Conservation (phyloP, 2,329 filamentous ascomycete genomes). For the Zopfia rhizophila region DNA sequence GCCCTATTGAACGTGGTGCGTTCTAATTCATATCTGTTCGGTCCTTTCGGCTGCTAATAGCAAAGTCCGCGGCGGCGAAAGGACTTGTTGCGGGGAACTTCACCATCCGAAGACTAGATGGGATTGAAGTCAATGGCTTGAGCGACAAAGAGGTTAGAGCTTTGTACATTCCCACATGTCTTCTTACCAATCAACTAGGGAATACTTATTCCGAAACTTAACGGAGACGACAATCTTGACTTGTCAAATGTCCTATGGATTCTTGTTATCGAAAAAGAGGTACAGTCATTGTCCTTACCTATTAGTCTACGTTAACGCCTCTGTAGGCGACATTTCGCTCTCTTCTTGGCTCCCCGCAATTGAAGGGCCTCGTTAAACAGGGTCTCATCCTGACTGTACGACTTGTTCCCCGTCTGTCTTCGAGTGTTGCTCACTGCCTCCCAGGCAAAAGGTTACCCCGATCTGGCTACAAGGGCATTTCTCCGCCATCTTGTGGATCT, state of each 20-base stretch:
- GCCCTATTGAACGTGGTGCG: conserved; percentile 76
- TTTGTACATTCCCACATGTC: background rate
- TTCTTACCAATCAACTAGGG: conserved; percentile 58
- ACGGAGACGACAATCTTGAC: conserved; percentile 62
- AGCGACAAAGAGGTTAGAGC: conserved; percentile 53
- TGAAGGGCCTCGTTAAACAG: conserved; percentile 60
- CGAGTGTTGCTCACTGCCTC: conserved; percentile 16
- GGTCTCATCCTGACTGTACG: conserved; percentile 76
- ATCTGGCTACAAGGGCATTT: conserved; percentile 75
- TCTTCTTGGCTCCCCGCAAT: conserved; percentile 67
- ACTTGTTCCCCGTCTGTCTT: background rate
- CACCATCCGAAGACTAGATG: conserved; percentile 58
- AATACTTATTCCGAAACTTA: conserved; percentile 67
- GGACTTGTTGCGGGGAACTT: conserved; percentile 73
- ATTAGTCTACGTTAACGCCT: conserved; percentile 33
- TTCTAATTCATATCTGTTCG: conserved; percentile 46
- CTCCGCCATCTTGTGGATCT: conserved; percentile 59
- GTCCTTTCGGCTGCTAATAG: conserved; percentile 34
- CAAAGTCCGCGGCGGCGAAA: conserved; percentile 77
- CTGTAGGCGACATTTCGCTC: conserved; percentile 78
- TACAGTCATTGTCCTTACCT: conserved; percentile 49
- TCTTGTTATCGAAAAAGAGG: conserved; percentile 83
- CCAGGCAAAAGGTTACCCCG: conserved; percentile 84
- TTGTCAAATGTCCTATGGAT: conserved; percentile 69
- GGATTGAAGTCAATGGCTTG: conserved; percentile 54